Conservation (phyloP, 305 asterid species). For the Withania somnifera region DNA sequence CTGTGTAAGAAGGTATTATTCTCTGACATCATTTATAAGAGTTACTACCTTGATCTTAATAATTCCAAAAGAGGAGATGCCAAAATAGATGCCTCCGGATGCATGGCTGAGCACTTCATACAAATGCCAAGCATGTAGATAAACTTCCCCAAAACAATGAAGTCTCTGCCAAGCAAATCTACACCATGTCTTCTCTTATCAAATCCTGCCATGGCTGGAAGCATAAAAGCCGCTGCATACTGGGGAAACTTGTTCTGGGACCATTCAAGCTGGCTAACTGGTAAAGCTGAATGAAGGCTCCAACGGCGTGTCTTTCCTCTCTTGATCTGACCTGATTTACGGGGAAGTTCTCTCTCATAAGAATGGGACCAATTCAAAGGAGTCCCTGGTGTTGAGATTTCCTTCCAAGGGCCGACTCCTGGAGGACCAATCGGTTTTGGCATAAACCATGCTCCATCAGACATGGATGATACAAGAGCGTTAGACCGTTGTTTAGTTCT, state of each 20-base stretch:
- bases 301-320: slow-evolving; percentile 73
- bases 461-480: slow-evolving; percentile 41
- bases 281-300: slow-evolving; percentile 36
- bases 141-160: slow-evolving; percentile 77
- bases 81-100: slow-evolving; percentile 87
- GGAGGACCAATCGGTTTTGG: slow-evolving; percentile 64
- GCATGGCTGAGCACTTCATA: slow-evolving; percentile 87
- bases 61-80: slow-evolving; percentile 82
- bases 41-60: slow-evolving; percentile 62
- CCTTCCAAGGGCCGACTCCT: slow-evolving; percentile 83
- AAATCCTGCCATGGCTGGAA: slow-evolving; percentile 81
- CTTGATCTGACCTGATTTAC: slow-evolving; percentile 40
- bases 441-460: slow-evolving; percentile 70
- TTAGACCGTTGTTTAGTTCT: slow-evolving; percentile 26
- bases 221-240: slow-evolving; percentile 91
- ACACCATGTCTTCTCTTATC: slow-evolving; percentile 91
- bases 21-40: not conserved
- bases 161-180: slow-evolving; percentile 78
- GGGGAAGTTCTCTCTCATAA: slow-evolving; percentile 81
- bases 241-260: slow-evolving; percentile 71
- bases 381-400: slow-evolving; percentile 51
- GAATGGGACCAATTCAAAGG: slow-evolving; percentile 78
- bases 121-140: slow-evolving; percentile 85
- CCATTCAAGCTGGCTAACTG: slow-evolving; percentile 32
- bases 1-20: not conserved